Percentiles rank a stretch among this genome's conserved stretches.
phyloP scores from a whole-genome alignment of 345 rosid species.

The Eucalyptus fibrosa region DNA sequence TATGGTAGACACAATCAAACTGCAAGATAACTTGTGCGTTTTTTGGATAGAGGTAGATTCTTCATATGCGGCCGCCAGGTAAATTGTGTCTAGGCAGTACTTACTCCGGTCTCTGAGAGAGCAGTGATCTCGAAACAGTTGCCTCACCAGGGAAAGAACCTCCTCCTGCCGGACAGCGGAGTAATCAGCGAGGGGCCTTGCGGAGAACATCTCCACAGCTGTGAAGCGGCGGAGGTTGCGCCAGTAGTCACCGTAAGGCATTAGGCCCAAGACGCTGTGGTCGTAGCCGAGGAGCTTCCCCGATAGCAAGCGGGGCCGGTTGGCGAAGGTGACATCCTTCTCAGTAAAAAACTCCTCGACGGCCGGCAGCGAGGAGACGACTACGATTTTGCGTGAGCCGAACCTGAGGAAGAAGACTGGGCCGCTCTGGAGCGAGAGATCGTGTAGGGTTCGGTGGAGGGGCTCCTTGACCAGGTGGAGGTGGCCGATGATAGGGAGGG shows the following conservation, averaged over 20 bases:
- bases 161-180: background rate
- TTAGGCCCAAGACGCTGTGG: background rate
- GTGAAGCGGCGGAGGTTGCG: conserved; percentile 14
- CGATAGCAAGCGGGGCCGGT: background rate
- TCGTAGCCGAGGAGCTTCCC: background rate
- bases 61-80: background rate
- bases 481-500: conserved; percentile 4
- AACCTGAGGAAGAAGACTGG: background rate
- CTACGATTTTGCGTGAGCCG: background rate
- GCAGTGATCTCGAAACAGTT: background rate
- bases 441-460: background rate
- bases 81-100: background rate
- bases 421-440: background rate
- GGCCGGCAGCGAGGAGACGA: background rate
- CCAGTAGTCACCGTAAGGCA: conserved; percentile 9
- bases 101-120: background rate
- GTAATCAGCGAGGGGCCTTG: background rate
- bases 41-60: background rate
- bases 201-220: conserved; percentile 8
- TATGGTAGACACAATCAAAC: background rate
- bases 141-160: background rate
- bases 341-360: conserved; percentile 8
- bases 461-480: conserved; percentile 4
- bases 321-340: conserved; percentile 5
- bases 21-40: background rate